phyloP scores from a whole-genome alignment of 495 filamentous ascomycete species.

The Aspergillus taichungensis region DNA sequence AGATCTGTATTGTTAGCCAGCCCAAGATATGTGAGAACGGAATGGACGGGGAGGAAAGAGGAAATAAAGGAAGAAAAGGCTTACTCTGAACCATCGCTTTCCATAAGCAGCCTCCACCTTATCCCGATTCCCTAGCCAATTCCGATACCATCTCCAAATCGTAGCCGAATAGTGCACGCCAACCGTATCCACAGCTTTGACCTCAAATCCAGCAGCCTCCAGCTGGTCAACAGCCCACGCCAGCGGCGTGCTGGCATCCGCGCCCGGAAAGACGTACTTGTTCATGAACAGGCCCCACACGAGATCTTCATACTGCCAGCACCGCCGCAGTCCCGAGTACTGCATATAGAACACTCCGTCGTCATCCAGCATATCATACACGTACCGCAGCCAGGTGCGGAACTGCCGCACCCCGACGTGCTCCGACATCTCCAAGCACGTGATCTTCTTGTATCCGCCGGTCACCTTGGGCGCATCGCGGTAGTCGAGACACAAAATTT shows the following conservation, averaged over 20 bases:
- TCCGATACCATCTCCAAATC: slow-evolving; percentile 48
- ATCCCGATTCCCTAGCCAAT: slow-evolving; percentile 45
- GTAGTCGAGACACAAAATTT: slow-evolving; percentile 57
- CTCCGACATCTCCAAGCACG: slow-evolving; percentile 84
- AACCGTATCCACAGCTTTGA: slow-evolving; percentile 45
- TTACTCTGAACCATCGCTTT: slow-evolving; percentile 42
- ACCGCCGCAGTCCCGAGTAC: slow-evolving; percentile 70
- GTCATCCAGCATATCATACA: slow-evolving; percentile 79
- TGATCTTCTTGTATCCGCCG: slow-evolving; percentile 65
- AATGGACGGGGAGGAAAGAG: neutral
- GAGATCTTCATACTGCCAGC: slow-evolving; percentile 84
- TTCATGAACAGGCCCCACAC: slow-evolving; percentile 89
- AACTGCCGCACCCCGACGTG: slow-evolving; percentile 79
- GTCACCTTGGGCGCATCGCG: slow-evolving; percentile 64
- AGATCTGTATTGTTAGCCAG: slow-evolving; percentile 11
- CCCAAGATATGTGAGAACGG: neutral
- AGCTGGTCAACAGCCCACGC: slow-evolving; percentile 60
- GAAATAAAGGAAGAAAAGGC: slow-evolving; percentile 2
- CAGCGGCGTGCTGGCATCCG: slow-evolving; percentile 75
- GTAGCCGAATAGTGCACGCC: slow-evolving; percentile 50
- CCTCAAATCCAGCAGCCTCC: slow-evolving; percentile 64
- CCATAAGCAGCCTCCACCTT: slow-evolving; percentile 45
- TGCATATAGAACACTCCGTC: slow-evolving; percentile 80
- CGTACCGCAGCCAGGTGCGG: slow-evolving; percentile 56
- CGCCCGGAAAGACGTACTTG: slow-evolving; percentile 85